phyloP scores from a whole-genome alignment of 2,329 filamentous ascomycete genomes.

The Rutstroemia sydowiana region DNA sequence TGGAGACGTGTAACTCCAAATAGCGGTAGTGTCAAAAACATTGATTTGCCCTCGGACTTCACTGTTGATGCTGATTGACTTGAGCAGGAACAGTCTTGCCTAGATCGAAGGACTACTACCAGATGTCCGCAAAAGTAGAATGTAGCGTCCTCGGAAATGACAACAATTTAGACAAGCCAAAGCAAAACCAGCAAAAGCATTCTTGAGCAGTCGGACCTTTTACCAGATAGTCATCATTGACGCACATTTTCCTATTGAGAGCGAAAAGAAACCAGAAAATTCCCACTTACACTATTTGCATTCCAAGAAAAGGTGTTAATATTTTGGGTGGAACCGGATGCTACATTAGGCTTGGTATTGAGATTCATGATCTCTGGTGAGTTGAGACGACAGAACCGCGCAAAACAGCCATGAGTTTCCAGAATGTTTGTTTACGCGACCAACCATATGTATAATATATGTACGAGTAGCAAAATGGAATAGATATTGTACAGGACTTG shows the following conservation, averaged over 20 bases:
- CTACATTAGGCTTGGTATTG: background rate
- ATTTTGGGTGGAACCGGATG: background rate
- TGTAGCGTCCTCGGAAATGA: constrained; percentile 22
- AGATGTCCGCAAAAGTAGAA: constrained; percentile 9
- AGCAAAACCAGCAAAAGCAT: constrained; percentile 39
- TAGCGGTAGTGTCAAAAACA: constrained; percentile 36
- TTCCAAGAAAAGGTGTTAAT: background rate
- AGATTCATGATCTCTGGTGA: too few species aligned
- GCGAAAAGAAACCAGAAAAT: background rate
- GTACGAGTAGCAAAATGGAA: too few species aligned
- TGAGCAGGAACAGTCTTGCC: constrained; percentile 27
- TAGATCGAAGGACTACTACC: constrained; percentile 24
- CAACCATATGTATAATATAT: too few species aligned
- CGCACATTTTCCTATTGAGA: constrained; percentile 5
- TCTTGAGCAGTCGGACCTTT: constrained; percentile 53
- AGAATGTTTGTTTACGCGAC: too few species aligned
- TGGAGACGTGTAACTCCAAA: constrained; percentile 45
- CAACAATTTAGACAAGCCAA: constrained; percentile 14
- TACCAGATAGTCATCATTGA: constrained; percentile 53
- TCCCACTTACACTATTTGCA: constrained; percentile 9
- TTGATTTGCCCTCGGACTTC: constrained; percentile 25
- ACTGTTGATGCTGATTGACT: constrained; percentile 24
- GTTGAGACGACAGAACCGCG: too few species aligned
- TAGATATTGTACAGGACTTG: too few species aligned
- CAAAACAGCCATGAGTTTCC: too few species aligned